phyloP scores from a whole-genome alignment of 805 yeast species.

The Hanseniaspora meyeri region DNA sequence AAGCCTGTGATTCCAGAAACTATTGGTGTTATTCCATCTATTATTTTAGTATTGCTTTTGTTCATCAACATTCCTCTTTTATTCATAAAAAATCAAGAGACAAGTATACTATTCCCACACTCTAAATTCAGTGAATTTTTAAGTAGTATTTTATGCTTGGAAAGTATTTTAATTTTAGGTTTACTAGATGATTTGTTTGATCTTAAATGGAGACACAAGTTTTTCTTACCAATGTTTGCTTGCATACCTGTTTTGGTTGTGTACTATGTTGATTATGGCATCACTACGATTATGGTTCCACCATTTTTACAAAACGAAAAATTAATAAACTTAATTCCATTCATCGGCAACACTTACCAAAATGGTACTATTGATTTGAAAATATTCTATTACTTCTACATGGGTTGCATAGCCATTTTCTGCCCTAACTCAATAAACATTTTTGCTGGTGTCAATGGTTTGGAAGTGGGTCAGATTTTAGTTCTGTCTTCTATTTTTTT shows the following conservation, averaged over 20 bases:
- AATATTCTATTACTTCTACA: slow-evolving; percentile 65
- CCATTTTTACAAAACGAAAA: slow-evolving; percentile 36
- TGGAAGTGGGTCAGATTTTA: slow-evolving; percentile 90
- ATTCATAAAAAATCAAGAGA: slow-evolving; percentile 43
- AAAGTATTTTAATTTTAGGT: slow-evolving; percentile 74
- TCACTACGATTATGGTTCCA: slow-evolving; percentile 78
- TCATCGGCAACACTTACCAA: slow-evolving; percentile 6
- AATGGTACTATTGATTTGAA: slow-evolving; percentile 55
- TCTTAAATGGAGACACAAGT: slow-evolving; percentile 93
- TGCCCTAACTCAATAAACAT: slow-evolving; percentile 94
- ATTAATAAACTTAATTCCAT: slow-evolving; percentile 21
- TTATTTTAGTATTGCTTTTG: slow-evolving; percentile 69
- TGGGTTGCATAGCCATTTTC: slow-evolving; percentile 84
- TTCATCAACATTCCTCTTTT: slow-evolving; percentile 77
- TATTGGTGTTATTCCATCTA: slow-evolving; percentile 80
- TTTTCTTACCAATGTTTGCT: slow-evolving; percentile 88
- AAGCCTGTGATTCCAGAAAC: slow-evolving; percentile 74
- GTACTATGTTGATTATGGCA: slow-evolving; percentile 87
- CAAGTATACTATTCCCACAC: slow-evolving; percentile 47
- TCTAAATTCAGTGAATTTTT: slow-evolving; percentile 73
- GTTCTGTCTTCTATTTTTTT: slow-evolving; percentile 61
- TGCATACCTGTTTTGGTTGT: slow-evolving; percentile 83
- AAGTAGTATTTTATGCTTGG: slow-evolving; percentile 71
- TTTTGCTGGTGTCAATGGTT: slow-evolving; percentile 89
- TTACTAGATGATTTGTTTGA: slow-evolving; percentile 91